phyloP scores from a whole-genome alignment of 1,139 yeast species.

The Nakaseomyces kungkrabaensis region DNA sequence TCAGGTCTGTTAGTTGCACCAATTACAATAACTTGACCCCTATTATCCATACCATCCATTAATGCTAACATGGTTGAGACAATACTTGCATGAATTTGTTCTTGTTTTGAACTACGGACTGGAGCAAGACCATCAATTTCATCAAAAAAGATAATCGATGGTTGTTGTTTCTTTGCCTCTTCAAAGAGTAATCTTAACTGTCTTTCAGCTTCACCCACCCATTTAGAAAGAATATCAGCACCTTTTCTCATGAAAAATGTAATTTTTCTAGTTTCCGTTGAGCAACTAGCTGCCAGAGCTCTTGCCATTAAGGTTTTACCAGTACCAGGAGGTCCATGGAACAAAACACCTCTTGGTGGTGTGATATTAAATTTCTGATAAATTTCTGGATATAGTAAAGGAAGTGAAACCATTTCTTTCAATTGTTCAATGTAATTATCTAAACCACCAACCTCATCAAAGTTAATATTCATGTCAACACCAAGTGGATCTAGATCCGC shows the following conservation, averaged over 20 bases:
- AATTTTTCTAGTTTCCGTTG: slow-evolving; percentile 70
- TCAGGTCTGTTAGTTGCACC: slow-evolving; percentile 99
- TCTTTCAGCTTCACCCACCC: slow-evolving; percentile 99
- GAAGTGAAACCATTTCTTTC: slow-evolving; percentile 95
- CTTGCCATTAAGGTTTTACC: slow-evolving; percentile 98
- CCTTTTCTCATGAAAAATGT: slow-evolving; percentile 98
- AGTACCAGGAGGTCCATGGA: slow-evolving; percentile 99
- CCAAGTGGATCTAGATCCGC: slow-evolving; percentile 96
- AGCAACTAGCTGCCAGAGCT: slow-evolving; percentile 91
- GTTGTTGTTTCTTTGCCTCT: slow-evolving; percentile 94
- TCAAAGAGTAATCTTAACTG: slow-evolving; percentile 83
- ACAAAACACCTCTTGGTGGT: slow-evolving; percentile 95
- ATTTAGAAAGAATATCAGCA: slow-evolving; percentile 91
- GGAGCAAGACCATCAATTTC: slow-evolving; percentile 98
- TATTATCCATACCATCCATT: slow-evolving; percentile 98
- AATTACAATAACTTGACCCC: slow-evolving; percentile 93
- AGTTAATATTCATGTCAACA: slow-evolving; percentile 85
- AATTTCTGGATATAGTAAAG: slow-evolving; percentile 85
- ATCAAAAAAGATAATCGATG: slow-evolving; percentile 89
- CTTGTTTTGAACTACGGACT: slow-evolving; percentile 92
- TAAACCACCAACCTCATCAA: slow-evolving; percentile 84
- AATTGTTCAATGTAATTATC: slow-evolving; percentile 84
- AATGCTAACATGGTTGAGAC: slow-evolving; percentile 88
- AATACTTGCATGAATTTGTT: slow-evolving; percentile 94
- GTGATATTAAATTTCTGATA: slow-evolving; percentile 84